A percentile compares a stretch with the other conserved stretches of the same genome.
Conservation (phyloP, 192 early-diverging fungal species). For the Jimgerdemannia flammicorona region DNA sequence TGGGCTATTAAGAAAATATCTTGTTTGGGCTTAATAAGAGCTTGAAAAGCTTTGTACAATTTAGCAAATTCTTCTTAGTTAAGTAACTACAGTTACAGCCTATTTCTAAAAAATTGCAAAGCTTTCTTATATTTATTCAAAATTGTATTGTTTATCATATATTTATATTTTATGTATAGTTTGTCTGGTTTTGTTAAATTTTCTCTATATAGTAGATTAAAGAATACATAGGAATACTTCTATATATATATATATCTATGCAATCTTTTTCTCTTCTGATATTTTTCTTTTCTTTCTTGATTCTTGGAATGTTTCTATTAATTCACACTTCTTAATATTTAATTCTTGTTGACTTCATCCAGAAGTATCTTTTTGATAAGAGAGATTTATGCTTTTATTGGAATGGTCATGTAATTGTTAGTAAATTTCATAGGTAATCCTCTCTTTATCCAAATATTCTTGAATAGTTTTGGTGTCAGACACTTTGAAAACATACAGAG, state of each 20-base stretch:
- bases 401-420: background rate
- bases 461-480: background rate
- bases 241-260: background rate
- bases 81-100: background rate
- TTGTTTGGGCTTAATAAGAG: constrained; percentile 4
- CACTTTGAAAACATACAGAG: background rate
- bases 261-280: background rate
- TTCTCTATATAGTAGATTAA: background rate
- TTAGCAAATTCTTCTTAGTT: background rate
- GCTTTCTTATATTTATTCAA: background rate
- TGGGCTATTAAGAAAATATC: constrained; percentile 13
- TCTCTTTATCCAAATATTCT: background rate
- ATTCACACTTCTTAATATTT: background rate
- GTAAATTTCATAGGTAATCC: no score
- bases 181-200: background rate
- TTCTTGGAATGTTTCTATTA: background rate
- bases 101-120: background rate
- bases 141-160: background rate
- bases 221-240: background rate
- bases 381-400: background rate
- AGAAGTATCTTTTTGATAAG: background rate
- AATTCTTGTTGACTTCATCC: background rate
- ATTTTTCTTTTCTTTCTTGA: background rate
- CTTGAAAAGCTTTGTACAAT: constrained; percentile 6
- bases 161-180: background rate